phyloP scores from a whole-genome alignment of 1,139 yeast genomes.

The Protomyces gravidus region DNA sequence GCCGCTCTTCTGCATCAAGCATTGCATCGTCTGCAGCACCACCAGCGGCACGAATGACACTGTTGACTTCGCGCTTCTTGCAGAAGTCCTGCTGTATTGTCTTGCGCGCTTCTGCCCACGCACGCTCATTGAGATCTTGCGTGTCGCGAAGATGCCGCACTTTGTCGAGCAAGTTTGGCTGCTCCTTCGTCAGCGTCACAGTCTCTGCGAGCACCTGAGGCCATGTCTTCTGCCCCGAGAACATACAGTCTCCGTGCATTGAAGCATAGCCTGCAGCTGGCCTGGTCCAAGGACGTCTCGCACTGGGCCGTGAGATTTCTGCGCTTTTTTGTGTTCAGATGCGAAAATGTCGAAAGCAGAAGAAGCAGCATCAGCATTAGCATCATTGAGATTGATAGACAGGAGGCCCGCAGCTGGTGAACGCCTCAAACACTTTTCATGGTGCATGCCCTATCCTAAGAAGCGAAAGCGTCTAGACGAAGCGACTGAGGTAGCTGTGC shows the following conservation, averaged over 20 bases:
- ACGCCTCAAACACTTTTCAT: too few relatives aligned
- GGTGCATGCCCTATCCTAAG: conserved; percentile 3
- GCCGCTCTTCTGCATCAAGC: neutral
- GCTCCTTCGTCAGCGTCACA: neutral
- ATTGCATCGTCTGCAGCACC: neutral
- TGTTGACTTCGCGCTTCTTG: neutral
- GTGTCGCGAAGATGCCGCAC: neutral
- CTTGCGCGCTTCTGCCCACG: neutral
- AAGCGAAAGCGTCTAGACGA: neutral
- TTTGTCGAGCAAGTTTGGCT: neutral
- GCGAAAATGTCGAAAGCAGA: too few relatives aligned
- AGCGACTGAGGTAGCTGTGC: neutral
- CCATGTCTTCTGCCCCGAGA: neutral
- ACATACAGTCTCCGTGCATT: too few relatives aligned
- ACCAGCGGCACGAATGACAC: neutral
- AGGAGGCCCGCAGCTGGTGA: too few relatives aligned
- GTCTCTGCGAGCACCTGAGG: neutral
- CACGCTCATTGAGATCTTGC: neutral
- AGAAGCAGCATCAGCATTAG: too few relatives aligned
- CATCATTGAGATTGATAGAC: too few relatives aligned
- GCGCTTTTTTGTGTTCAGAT: too few relatives aligned
- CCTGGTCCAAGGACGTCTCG: too few relatives aligned
- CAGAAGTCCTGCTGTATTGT: neutral
- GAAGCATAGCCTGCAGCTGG: too few relatives aligned
- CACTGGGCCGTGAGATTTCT: too few relatives aligned